phyloP scores from a whole-genome alignment of 2,329 filamentous ascomycete species.

The Colletotrichum sp. region DNA sequence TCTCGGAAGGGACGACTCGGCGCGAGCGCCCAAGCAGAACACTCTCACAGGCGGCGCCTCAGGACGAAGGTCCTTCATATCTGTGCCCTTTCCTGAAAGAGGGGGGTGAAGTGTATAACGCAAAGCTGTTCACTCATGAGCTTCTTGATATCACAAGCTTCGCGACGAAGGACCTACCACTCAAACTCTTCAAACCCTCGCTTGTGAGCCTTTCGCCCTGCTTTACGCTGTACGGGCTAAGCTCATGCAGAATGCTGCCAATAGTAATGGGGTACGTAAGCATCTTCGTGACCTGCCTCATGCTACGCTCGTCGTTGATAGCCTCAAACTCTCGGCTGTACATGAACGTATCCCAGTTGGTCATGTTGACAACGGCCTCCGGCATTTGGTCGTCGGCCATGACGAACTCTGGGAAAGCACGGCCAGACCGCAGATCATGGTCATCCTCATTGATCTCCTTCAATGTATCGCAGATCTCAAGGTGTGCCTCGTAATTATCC shows the following conservation, averaged over 20 bases:
- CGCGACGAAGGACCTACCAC: slow-evolving; percentile 64
- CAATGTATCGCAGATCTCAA: slow-evolving; percentile 91
- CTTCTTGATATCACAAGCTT: background rate
- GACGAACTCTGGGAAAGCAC: slow-evolving; percentile 92
- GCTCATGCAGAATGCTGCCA: slow-evolving; percentile 88
- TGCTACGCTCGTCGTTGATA: slow-evolving; percentile 86
- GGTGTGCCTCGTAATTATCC: slow-evolving; percentile 90
- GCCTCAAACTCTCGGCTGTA: slow-evolving; percentile 92
- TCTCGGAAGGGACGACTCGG: slow-evolving; percentile 94
- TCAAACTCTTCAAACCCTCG: slow-evolving; percentile 93
- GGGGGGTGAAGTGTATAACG: slow-evolving; percentile 94
- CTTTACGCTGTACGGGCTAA: slow-evolving; percentile 89
- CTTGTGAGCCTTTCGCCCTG: slow-evolving; percentile 77
- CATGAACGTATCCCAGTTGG: slow-evolving; percentile 96
- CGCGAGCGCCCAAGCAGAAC: slow-evolving; percentile 92
- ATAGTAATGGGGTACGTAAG: slow-evolving; percentile 94
- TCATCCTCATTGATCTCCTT: slow-evolving; percentile 97
- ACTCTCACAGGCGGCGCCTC: slow-evolving; percentile 88
- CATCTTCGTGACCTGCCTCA: slow-evolving; percentile 91
- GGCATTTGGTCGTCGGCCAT: slow-evolving; percentile 91
- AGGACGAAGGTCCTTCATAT: slow-evolving; percentile 80
- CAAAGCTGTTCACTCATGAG: slow-evolving; percentile 62
- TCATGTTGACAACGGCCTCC: slow-evolving; percentile 94
- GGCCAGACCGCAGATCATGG: slow-evolving; percentile 88
- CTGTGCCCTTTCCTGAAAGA: slow-evolving; percentile 73